Evolutionary conservation across 1,284 basidiomycete species (phyloP).

Genomic region (Irpex rosettiformis): DNA sequence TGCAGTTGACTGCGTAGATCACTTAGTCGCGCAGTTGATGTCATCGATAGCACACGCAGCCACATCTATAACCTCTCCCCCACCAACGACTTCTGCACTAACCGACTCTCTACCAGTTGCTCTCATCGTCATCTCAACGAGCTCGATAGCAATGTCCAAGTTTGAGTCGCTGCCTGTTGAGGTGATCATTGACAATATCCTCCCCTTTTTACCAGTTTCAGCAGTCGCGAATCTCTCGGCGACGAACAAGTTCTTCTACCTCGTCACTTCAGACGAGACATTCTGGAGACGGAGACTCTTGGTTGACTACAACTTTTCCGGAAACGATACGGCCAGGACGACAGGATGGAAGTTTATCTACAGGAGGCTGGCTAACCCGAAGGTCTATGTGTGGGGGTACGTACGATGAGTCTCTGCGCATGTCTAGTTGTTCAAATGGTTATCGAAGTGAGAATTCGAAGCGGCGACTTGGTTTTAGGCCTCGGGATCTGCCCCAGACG

Average conservation of each 20-base stretch:
- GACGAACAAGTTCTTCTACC: conserved; percentile 56
- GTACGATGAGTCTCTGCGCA: conserved; percentile 19
- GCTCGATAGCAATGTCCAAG: conserved; percentile 6
- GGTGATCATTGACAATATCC: conserved; percentile 68
- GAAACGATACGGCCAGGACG: conserved; percentile 62
- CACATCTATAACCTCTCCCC: not conserved
- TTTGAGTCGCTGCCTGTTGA: conserved; percentile 64
- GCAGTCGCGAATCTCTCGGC: conserved; percentile 57
- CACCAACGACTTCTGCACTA: too few species aligned
- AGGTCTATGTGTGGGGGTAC: conserved; percentile 81
- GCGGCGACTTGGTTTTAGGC: conserved; percentile 52
- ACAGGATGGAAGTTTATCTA: conserved; percentile 82
- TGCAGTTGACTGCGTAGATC: not conserved
- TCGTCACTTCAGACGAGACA: conserved; percentile 66
- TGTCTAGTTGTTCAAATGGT: not conserved
- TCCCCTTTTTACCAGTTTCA: conserved; percentile 55
- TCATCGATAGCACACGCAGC: not conserved
- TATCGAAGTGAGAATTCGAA: conserved; percentile 39
- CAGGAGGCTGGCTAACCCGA: conserved; percentile 55
- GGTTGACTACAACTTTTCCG: conserved; percentile 77
- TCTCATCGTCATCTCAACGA: not conserved
- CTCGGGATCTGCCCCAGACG: conserved; percentile 31
- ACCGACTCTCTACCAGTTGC: too few species aligned
- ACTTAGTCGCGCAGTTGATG: not conserved
- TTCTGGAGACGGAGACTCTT: conserved; percentile 75